Conservation (phyloP, 345 rosid genomes). For the Tarenaya hassleriana region DNA sequence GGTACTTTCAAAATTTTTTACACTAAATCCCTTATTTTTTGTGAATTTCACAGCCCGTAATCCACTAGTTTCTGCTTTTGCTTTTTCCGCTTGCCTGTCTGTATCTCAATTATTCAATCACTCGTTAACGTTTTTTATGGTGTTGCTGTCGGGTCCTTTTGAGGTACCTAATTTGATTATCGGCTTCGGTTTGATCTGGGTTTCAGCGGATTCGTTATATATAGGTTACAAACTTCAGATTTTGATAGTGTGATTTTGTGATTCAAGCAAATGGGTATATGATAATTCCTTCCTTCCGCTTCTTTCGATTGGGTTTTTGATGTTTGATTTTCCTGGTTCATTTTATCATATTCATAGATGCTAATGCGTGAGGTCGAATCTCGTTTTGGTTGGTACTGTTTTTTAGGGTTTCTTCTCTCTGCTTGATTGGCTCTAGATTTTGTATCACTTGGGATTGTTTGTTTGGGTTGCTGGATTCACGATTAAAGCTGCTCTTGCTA, state of each 20-base stretch:
- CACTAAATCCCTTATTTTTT: background rate
- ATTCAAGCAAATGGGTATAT: constrained; percentile 31
- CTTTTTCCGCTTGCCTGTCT: constrained; percentile 20
- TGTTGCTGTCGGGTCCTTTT: background rate
- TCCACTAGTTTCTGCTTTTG: constrained; percentile 1
- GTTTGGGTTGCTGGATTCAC: constrained; percentile 12
- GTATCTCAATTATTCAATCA: constrained; percentile 29
- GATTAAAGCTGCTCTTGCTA: too few species aligned
- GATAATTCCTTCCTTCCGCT: background rate
- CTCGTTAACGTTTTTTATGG: background rate
- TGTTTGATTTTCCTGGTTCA: background rate
- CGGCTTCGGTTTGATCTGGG: constrained; percentile 5
- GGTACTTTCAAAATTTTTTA: constrained; percentile 26
- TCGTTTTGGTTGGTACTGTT: background rate
- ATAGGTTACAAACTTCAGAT: constrained; percentile 12
- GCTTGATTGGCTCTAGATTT: background rate
- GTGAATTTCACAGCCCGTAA: constrained; percentile 2
- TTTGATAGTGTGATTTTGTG: constrained; percentile 14
- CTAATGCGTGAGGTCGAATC: background rate
- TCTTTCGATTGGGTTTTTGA: constrained; percentile 9
- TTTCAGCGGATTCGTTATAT: background rate
- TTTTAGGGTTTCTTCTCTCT: too few species aligned
- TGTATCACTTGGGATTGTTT: background rate
- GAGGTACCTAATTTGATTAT: constrained; percentile 14
- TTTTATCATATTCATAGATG: background rate